Base-by-base conservation (phyloP, 2,329 filamentous ascomycete species). In the Dothistroma septosporum region DNA sequence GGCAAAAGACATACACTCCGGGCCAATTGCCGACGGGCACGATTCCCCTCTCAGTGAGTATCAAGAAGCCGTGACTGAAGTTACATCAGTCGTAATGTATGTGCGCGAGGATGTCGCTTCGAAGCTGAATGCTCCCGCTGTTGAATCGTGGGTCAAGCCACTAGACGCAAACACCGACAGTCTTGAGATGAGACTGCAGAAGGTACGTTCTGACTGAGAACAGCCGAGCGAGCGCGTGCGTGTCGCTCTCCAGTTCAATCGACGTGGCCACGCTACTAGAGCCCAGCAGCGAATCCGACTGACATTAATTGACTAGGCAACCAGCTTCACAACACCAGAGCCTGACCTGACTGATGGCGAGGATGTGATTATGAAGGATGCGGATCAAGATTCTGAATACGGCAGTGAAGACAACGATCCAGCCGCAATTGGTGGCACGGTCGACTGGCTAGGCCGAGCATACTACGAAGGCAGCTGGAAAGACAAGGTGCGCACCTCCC, bases 381-480 rank as follows among this genome's bases (percentile, higher is more conserved):
- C 61, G 8, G 67, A 69, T 21, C 63, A 61, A 11, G 57, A 55
- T 2, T 68, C 65, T 10, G 48, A 46, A 24, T 59, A 53, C 35
- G 55, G 57, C 2, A 59, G 57, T 16, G 57, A 62, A 19, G 54
- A 54, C 14, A 76, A 77, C 61, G 77, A 76, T 5, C 80, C 80
- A 14, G 31, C 55, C 14, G 59, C 59, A 2, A 35, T 37, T 11
- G 28, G 31, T 24, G 65, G 75, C 65, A 83, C 79, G 2, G 73
- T 82, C 58, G 80, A 82, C 63, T 80, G 81, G 56, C 83, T 85
- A 64, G 82, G 79, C 7, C 78, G 78, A 1, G 80, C 85, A 55
- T 84, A 80, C 71, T 86, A 84, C 73, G 79, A 78, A 54, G 84
- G 84, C 56, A 76, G 79, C 5, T 77, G 50, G 73, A 78, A 77